Evolutionary conservation across 2,329 filamentous ascomycete genomes (phyloP).

Genomic region (Cladosporium colombiae): DNA sequence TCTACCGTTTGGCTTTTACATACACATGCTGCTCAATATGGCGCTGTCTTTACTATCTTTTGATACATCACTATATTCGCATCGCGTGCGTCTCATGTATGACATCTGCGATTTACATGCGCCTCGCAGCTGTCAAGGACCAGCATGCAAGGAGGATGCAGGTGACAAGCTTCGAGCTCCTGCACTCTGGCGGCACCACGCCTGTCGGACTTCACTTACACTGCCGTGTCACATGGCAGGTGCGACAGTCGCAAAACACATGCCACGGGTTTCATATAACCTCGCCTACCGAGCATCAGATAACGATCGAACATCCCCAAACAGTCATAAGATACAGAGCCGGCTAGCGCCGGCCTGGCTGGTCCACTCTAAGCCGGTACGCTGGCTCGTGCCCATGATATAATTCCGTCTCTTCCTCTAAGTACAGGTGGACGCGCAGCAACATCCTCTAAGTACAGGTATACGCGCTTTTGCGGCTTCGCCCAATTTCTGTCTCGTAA

Average conservation of each 20-base stretch:
- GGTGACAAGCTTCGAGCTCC: constrained; percentile 1
- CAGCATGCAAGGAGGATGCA: background rate
- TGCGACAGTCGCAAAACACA: background rate
- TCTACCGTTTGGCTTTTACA: background rate
- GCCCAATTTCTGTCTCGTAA: constrained; percentile 19
- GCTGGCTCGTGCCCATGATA: constrained; percentile 10
- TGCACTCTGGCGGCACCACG: background rate
- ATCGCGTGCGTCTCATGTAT: background rate
- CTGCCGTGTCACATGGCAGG: background rate
- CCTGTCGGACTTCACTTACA: background rate
- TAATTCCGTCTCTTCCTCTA: constrained; percentile 13
- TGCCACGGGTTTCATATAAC: background rate
- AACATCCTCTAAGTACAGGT: constrained; percentile 16
- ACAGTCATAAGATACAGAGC: constrained; percentile 14
- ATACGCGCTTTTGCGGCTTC: constrained; percentile 7
- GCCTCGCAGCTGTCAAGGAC: background rate
- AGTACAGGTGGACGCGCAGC: constrained; percentile 13
- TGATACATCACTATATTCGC: background rate
- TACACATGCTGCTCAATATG: background rate
- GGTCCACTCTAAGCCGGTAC: constrained; percentile 6
- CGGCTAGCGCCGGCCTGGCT: constrained; percentile 10
- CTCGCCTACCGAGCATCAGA: background rate
- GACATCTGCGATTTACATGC: too few relatives aligned
- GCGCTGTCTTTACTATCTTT: background rate
- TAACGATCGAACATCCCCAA: background rate